Conservation (phyloP, 2,329 filamentous ascomycete species). For the Pseudopithomyces chartarum region DNA sequence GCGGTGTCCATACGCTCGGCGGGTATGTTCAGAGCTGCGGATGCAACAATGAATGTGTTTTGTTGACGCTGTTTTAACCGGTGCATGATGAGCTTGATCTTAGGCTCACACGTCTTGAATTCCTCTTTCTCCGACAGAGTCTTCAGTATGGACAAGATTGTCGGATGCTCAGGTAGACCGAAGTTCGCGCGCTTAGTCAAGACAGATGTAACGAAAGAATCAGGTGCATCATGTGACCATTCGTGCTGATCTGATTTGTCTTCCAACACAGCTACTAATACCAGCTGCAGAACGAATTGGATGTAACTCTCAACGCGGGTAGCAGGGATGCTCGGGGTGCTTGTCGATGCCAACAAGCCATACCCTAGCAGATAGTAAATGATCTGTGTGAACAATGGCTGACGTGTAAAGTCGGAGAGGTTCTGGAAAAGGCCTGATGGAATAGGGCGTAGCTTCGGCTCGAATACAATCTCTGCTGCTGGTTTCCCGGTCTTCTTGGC, state of each 20-base stretch:
- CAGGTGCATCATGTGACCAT: slow-evolving; percentile 51
- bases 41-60: slow-evolving; percentile 70
- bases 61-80: slow-evolving; percentile 85
- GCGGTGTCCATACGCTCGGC: slow-evolving; percentile 81
- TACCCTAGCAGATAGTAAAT: slow-evolving; percentile 89
- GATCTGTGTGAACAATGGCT: slow-evolving; percentile 85
- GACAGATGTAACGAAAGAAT: slow-evolving; percentile 75
- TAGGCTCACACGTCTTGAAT: slow-evolving; percentile 81
- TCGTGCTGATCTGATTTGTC: slow-evolving; percentile 63
- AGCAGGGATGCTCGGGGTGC: slow-evolving; percentile 74
- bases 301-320: slow-evolving; percentile 90
- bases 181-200: slow-evolving; percentile 65
- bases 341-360: slow-evolving; percentile 69
- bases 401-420: slow-evolving; percentile 79
- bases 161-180: slow-evolving; percentile 41
- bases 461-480: slow-evolving; percentile 84
- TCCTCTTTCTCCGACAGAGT: slow-evolving; percentile 67
- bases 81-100: slow-evolving; percentile 81
- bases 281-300: slow-evolving; percentile 86
- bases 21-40: slow-evolving; percentile 63
- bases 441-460: slow-evolving; percentile 81
- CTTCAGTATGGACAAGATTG: slow-evolving; percentile 59
- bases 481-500: slow-evolving; percentile 85
- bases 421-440: slow-evolving; percentile 75
- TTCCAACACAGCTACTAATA: slow-evolving; percentile 83